Conservation (phyloP, 2,329 filamentous ascomycete species). For the Gnomoniopsis smithogilvyi region DNA sequence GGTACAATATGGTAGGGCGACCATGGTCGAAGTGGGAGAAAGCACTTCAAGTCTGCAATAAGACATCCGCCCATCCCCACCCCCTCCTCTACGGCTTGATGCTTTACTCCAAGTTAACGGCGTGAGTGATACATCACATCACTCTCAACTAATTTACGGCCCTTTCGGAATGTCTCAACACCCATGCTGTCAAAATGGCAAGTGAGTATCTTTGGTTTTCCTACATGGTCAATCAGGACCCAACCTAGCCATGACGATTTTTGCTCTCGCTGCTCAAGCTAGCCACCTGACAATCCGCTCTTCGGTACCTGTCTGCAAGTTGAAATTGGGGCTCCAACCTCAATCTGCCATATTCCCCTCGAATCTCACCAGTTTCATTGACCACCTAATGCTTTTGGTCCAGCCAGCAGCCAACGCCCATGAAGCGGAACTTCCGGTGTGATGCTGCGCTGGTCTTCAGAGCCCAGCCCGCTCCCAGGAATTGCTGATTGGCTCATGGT, state of each 20-base stretch:
- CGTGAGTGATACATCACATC: conserved; percentile 35
- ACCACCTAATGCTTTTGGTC: neutral
- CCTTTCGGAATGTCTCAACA: conserved; percentile 43
- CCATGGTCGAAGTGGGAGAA: neutral
- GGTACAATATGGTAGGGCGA: neutral
- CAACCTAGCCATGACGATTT: neutral
- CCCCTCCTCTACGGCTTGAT: conserved; percentile 19
- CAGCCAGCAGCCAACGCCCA: neutral
- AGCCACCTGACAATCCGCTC: neutral
- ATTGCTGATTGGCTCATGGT: neutral
- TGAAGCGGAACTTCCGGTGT: neutral
- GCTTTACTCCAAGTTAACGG: conserved; percentile 5
- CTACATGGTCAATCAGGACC: neutral
- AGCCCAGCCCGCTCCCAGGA: neutral
- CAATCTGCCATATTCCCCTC: neutral
- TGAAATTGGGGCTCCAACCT: neutral
- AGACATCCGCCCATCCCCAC: neutral
- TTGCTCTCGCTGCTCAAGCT: neutral
- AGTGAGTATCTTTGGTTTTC: too few relatives aligned
- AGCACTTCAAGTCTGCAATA: neutral
- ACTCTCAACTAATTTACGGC: conserved; percentile 48
- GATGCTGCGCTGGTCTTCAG: neutral
- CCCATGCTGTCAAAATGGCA: conserved; percentile 12
- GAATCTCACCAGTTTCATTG: neutral
- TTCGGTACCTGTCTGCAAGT: neutral